Base-by-base conservation (phyloP, 2,329 filamentous ascomycete genomes). In the Xylaria multiplex region DNA sequence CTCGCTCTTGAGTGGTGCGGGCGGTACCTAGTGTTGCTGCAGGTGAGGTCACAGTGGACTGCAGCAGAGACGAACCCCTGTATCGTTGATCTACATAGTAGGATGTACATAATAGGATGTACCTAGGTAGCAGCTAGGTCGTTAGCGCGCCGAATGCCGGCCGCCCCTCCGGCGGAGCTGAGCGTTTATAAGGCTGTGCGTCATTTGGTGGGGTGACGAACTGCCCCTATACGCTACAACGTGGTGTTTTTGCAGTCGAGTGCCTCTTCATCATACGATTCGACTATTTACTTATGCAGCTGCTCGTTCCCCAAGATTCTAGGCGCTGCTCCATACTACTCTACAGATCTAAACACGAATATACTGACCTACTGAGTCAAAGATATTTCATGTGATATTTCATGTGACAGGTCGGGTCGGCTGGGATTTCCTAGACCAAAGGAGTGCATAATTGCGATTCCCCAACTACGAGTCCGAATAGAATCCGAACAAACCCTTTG, bases 11-110 rank as follows among this genome's bases (percentile, higher is more conserved):
- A 49, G 40, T 52, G 24, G 46, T 55, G 37, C 43, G 49, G 49
- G 30, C 49, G 32, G 49, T 37, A 53, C 30, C 30, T 53, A 58
- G 22, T 48, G 32, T 24, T 32, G 56, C 58, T 64, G 64, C 60
- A 59, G 57, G 59, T 61, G 65, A 67, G 65, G 67, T 68, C 55
- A 65, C 67, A 67, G 64, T 57, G 58, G 55, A 40, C 37, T 40
- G 9, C 13, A 40, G 37, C 13, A 13, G 37, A 40, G 4, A 40
- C 4, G 9, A 13, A 40, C 14, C 37, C 37, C 37, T 40, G 37
- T 40, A 40, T 14, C 9, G 2, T 13, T 40, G 9, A 14, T 19
- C 19, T 19, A 19, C 19, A 19, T 19, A 19, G 19, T 19, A 19
- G 19, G 19, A 19, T 19, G 19, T 19, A 19, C 19, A 19, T 19